Conservation (phyloP, 2,329 filamentous ascomycete genomes). For the Calonectria honghensis region DNA sequence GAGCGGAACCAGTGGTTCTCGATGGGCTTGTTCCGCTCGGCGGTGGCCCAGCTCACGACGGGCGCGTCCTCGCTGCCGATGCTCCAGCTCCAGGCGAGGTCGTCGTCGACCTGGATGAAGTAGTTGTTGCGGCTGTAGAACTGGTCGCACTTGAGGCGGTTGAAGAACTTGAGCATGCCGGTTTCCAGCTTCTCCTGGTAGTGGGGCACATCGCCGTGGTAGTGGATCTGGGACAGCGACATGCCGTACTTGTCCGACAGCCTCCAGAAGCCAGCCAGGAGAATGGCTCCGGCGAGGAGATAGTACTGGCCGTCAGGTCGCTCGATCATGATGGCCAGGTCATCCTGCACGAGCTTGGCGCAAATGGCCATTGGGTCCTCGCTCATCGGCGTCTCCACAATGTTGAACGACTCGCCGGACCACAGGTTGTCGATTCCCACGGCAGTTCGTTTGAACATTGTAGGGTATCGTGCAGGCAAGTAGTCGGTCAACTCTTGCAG, state of each 20-base stretch:
- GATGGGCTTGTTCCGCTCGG: slow-evolving; percentile 83
- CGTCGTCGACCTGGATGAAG: slow-evolving; percentile 90
- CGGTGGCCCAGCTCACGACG: slow-evolving; percentile 82
- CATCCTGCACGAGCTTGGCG: slow-evolving; percentile 85
- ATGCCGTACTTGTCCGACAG: slow-evolving; percentile 88
- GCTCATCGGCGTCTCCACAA: slow-evolving; percentile 75
- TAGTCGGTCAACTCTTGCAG: slow-evolving; percentile 84
- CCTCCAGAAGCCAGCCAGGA: slow-evolving; percentile 89
- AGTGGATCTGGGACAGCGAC: slow-evolving; percentile 87
- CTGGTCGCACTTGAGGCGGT: slow-evolving; percentile 79
- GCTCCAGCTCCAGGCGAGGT: slow-evolving; percentile 83
- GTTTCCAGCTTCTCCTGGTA: slow-evolving; percentile 83
- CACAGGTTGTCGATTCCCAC: slow-evolving; percentile 82
- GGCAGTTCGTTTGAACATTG: slow-evolving; percentile 77
- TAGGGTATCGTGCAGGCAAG: slow-evolving; percentile 84
- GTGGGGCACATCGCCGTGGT: slow-evolving; percentile 83
- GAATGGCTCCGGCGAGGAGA: slow-evolving; percentile 83
- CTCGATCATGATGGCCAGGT: slow-evolving; percentile 90
- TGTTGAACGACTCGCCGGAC: slow-evolving; percentile 84
- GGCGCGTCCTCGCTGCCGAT: slow-evolving; percentile 83
- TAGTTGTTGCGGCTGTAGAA: slow-evolving; percentile 84
- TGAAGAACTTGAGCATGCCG: slow-evolving; percentile 89
- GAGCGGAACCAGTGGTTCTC: slow-evolving; percentile 85
- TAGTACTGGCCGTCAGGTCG: slow-evolving; percentile 85
- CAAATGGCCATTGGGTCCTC: slow-evolving; percentile 88